Evolutionary conservation across 1,284 basidiomycete genomes (phyloP).

Genomic region (Ceratobasidium sp.): DNA sequence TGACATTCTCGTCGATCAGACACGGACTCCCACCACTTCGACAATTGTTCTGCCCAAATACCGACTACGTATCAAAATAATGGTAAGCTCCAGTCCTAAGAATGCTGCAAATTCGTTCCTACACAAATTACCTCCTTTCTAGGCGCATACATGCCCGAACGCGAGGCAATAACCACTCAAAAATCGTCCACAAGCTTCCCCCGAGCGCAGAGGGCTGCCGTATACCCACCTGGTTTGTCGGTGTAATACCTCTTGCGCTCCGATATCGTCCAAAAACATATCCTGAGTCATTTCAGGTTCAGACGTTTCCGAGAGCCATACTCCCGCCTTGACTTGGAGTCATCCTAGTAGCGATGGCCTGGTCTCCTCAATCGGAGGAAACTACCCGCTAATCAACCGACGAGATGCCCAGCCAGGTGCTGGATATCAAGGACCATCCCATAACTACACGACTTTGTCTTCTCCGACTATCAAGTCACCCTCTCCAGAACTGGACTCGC

Average conservation of each 20-base stretch:
- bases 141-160: slow-evolving; percentile 29
- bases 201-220: background rate
- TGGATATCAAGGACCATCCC: background rate
- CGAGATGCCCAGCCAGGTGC: background rate
- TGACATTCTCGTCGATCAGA: too few relatives aligned
- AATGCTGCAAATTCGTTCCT: background rate
- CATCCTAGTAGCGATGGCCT: slow-evolving; percentile 9
- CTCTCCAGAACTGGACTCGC: background rate
- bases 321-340: background rate
- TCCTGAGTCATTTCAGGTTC: background rate
- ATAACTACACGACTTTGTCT: background rate
- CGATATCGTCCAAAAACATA: background rate
- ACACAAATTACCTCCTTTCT: background rate
- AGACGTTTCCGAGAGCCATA: background rate
- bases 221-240: background rate
- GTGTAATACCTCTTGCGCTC: background rate
- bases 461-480: background rate
- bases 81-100: background rate
- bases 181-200: background rate
- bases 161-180: background rate
- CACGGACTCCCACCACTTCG: too few relatives aligned
- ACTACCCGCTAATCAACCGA: background rate
- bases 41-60: too few relatives aligned
- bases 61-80: background rate
- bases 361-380: background rate